A percentile compares a stretch with the other conserved stretches of the same genome.
These are phyloP conservation scores for Trametes polyzona DNA, from an alignment of 1,284 basidiomycete genomes.

Conservation along the genomic window DNA sequence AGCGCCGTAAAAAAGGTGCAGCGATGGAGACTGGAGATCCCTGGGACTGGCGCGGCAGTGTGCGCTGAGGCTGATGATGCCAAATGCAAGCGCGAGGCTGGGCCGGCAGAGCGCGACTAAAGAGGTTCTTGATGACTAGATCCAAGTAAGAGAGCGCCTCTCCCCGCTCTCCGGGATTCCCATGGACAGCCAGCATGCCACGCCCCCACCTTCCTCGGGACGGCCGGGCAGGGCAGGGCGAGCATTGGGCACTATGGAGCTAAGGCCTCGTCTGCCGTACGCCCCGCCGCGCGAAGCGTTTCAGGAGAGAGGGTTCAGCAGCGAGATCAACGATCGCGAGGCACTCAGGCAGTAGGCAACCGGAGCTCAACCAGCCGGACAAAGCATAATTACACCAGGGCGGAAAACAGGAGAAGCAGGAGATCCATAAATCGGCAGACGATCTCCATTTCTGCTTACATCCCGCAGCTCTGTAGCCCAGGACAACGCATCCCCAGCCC, in stretches of 20 bases:
- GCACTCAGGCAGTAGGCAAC: neutral
- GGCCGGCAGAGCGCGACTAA: slow-evolving; percentile 9
- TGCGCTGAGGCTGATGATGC: slow-evolving; percentile 6
- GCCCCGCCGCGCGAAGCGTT: neutral
- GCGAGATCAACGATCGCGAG: neutral
- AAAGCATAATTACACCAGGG: neutral
- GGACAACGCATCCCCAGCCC: neutral
- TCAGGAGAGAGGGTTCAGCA: neutral
- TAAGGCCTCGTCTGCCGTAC: neutral
- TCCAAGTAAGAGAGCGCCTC: neutral
- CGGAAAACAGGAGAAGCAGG: neutral
- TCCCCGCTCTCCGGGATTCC: neutral
- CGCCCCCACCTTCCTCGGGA: neutral
- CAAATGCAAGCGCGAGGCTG: slow-evolving; percentile 12
- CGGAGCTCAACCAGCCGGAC: neutral
- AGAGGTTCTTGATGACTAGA: slow-evolving; percentile 6
- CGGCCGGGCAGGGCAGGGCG: neutral
- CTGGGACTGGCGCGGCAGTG: neutral
- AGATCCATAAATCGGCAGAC: neutral
- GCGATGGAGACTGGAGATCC: slow-evolving; percentile 1
- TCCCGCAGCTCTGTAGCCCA: neutral
- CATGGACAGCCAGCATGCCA: neutral
- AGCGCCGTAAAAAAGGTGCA: neutral
- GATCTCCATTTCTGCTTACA: neutral
- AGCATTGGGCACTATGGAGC: neutral